Evolutionary conservation across 2,329 filamentous ascomycete species (phyloP).

Genomic region (Curvularia hawaiiensis): DNA sequence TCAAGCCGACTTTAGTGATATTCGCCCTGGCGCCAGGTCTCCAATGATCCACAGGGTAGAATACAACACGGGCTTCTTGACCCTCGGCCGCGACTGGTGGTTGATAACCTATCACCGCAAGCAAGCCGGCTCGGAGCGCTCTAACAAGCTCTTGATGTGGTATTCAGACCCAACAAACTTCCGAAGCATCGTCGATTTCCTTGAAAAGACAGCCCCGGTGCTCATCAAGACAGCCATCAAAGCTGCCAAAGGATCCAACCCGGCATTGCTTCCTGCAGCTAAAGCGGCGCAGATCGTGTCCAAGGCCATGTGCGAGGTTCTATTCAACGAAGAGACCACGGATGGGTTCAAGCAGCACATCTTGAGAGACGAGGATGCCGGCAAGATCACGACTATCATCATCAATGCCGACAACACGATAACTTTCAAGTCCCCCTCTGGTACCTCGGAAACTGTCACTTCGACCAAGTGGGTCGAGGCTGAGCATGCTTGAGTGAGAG

Average conservation of each 20-base stretch:
- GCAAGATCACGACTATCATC: conserved; percentile 7
- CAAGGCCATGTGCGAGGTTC: conserved; percentile 15
- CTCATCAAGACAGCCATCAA: background rate
- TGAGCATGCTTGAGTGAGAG: background rate
- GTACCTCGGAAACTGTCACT: conserved; percentile 12
- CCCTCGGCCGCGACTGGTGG: conserved; percentile 17
- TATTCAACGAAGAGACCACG: conserved; percentile 15
- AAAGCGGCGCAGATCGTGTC: conserved; percentile 10
- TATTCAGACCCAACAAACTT: conserved; percentile 1
- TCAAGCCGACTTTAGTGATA: conserved; percentile 3
- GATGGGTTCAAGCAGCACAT: conserved; percentile 19
- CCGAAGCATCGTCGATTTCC: background rate
- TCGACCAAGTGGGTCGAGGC: background rate
- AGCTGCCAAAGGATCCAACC: conserved; percentile 3
- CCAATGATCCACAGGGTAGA: conserved; percentile 6
- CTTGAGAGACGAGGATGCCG: conserved; percentile 10
- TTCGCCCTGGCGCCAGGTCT: conserved; percentile 2
- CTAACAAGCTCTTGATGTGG: conserved; percentile 1
- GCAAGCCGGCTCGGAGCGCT: conserved; percentile 2
- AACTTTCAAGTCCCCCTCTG: conserved; percentile 11
- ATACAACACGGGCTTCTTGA: conserved; percentile 14
- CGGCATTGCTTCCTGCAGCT: conserved; percentile 5
- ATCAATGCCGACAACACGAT: conserved; percentile 16
- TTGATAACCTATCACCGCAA: conserved; percentile 14
- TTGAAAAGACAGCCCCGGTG: background rate